These are phyloP conservation scores for Liquidambar formosana DNA, from an alignment of 164 flowering plant species.

Conservation along the genomic window DNA sequence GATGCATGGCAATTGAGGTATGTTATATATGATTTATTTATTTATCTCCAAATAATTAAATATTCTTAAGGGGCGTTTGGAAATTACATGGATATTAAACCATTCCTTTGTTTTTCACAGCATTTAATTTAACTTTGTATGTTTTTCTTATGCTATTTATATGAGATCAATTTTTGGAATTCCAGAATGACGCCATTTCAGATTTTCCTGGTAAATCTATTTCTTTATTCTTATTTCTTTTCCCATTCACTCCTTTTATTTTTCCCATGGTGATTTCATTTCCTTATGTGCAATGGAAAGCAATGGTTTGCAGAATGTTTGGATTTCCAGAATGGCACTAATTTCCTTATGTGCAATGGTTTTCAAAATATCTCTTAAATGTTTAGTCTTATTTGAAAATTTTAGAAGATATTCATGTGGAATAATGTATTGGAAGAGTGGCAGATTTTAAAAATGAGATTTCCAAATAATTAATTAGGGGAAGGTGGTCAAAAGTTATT, in stretches of 20 bases:
- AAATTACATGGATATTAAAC: neutral
- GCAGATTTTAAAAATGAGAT: neutral
- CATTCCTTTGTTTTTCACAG: too few species aligned
- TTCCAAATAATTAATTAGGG: neutral
- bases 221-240: neutral
- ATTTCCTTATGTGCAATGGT: too few species aligned
- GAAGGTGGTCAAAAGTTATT: neutral
- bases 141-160: too few species aligned
- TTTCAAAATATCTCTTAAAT: neutral
- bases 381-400: neutral
- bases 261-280: neutral
- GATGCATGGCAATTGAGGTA: constrained; percentile 51
- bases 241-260: neutral
- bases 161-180: too few species aligned
- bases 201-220: neutral
- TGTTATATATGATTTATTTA: neutral
- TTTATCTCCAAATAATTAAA: neutral
- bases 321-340: too few species aligned
- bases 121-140: too few species aligned
- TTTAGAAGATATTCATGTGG: neutral
- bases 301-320: neutral
- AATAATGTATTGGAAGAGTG: neutral
- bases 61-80: neutral
- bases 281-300: neutral
- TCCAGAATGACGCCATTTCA: neutral